These are phyloP conservation scores for Aspergillus funiculosus DNA, from an alignment of 495 filamentous ascomycete genomes.

Conservation along the genomic window DNA sequence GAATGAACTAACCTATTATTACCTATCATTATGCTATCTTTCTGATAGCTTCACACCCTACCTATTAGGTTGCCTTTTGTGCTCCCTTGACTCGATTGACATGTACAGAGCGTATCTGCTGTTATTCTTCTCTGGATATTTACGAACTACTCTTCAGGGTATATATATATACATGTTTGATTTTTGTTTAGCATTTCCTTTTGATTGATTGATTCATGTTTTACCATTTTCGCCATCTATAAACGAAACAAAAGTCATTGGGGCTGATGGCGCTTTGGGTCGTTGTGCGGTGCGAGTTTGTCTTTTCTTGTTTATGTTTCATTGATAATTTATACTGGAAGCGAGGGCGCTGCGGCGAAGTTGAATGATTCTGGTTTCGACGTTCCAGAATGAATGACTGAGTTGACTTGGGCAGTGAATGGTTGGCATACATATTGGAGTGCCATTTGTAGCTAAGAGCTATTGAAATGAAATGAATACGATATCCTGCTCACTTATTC, in stretches of 20 bases:
- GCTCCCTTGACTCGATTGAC: neutral
- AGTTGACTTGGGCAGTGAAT: neutral
- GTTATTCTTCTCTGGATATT: slow-evolving; percentile 3
- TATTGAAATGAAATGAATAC: neutral
- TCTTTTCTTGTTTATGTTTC: slow-evolving; percentile 1
- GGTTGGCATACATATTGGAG: slow-evolving; percentile 3
- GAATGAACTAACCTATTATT: slow-evolving; percentile 1
- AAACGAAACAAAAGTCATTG: slow-evolving; percentile 4
- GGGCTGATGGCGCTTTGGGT: slow-evolving; percentile 7
- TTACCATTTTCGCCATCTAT: slow-evolving; percentile 2
- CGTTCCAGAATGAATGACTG: neutral
- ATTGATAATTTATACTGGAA: slow-evolving; percentile 14
- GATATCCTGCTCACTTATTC: neutral
- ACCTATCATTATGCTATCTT: neutral
- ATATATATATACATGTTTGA: slow-evolving; percentile 12
- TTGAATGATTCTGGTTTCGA: slow-evolving; percentile 1
- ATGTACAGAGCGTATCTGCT: neutral
- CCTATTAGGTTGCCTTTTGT: neutral
- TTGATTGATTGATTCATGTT: slow-evolving; percentile 5
- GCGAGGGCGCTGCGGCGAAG: slow-evolving; percentile 19
- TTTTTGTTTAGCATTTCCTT: slow-evolving; percentile 4
- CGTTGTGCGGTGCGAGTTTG: neutral
- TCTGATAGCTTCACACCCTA: neutral
- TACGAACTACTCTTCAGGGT: slow-evolving; percentile 13
- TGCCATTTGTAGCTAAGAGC: neutral